These are phyloP conservation scores for Rhizopogon vesiculosus DNA, from an alignment of 768 basidiomycete species.

Conservation along the genomic window DNA sequence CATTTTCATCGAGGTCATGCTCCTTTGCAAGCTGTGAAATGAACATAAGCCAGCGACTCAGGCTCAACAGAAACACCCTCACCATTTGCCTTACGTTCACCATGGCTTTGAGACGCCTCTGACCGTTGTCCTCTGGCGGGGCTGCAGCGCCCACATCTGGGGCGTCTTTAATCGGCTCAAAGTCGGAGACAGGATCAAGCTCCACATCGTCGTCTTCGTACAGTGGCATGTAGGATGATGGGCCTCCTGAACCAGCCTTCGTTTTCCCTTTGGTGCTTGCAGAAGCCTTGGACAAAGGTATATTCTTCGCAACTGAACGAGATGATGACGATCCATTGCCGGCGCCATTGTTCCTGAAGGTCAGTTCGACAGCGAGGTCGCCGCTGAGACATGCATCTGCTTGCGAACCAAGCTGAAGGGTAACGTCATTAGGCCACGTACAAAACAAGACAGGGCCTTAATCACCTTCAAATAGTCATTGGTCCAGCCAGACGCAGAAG, in stretches of 20 bases:
- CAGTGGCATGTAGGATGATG: slow-evolving; percentile 3
- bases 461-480: slow-evolving; percentile 49
- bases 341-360: slow-evolving; percentile 22
- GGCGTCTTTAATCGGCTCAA: slow-evolving; percentile 10
- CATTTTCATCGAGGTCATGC: background rate
- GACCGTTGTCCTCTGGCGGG: background rate
- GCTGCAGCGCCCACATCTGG: background rate
- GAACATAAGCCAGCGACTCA: background rate
- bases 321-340: slow-evolving; percentile 1
- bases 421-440: background rate
- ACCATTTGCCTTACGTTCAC: background rate
- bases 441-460: background rate
- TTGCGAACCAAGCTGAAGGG: slow-evolving; percentile 9
- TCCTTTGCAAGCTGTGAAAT: background rate
- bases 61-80: background rate
- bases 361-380: slow-evolving; percentile 13
- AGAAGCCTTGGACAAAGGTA: background rate
- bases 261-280: slow-evolving; percentile 18
- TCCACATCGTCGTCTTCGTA: slow-evolving; percentile 20
- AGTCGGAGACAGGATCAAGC: slow-evolving; percentile 19
- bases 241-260: slow-evolving; percentile 1
- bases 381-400: slow-evolving; percentile 18
- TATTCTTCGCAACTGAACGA: slow-evolving; percentile 8
- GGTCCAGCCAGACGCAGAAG: slow-evolving; percentile 46
- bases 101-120: background rate